Base-by-base conservation (phyloP, 2,329 filamentous ascomycete species). In the Ceratocystis destructans region DNA sequence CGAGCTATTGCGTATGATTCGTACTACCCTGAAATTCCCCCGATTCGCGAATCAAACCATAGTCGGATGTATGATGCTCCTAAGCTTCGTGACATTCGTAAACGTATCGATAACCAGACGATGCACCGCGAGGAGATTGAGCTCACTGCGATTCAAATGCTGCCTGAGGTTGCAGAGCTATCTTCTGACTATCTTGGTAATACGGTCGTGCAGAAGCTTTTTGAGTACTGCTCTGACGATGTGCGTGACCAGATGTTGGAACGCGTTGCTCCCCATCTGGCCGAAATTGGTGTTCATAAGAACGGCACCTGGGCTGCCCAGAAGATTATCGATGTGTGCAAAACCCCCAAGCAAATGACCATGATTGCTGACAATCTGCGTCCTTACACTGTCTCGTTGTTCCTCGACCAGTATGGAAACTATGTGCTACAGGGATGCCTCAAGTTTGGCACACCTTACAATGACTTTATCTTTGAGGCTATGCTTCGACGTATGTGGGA, bases 271-370 rank as follows among this genome's bases (percentile, higher is more conserved):
- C 92, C 93, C 67, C 92, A 96, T 73, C 83, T 97, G 74, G 91
- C 93, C 31, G 92, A 97, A 76, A 96, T 97, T 76, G 94, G 94
- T 71, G 87, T 96, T 6, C 94, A 99, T 82, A 99, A 99, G 83
- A 99, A 99, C 72, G 94, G 94, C 69, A 99, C 94, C 0, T 99
- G 94, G 94, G 94, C 94, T 65, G 94, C 94, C 0, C 94, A 99
- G 77, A 99, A 97, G 82, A 97, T 99, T 72, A 97, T 99, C 71
- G 93, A 97, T 72, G 90, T 96, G 5, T 93, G 91, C 75, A 90
- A 94, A 77, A 90, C 88, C 0, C 85, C 88, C 5, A 79, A 80
- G 50, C 92, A 97, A 77, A 93, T 94, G 86, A 78, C 80, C 61
- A 79, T 90, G 77, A 93, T 99, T 72, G 88, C 94, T 33, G 86